phyloP scores from a whole-genome alignment of 306 rosid species.

The Gastrolobium villosum region DNA sequence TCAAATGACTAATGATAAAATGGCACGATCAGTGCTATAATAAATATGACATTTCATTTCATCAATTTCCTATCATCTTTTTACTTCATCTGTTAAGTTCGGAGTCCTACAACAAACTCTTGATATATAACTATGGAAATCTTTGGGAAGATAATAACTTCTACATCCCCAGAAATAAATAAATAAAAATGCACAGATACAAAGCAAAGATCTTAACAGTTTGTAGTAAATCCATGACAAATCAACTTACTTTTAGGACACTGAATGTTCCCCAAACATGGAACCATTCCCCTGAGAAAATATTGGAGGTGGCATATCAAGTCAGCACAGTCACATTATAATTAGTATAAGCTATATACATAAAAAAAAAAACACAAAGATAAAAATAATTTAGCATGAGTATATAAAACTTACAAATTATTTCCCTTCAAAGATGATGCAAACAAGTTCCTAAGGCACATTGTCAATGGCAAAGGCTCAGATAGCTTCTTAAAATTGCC shows the following conservation, averaged over 20 bases:
- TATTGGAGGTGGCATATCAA: slow-evolving; percentile 37
- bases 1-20: too few species aligned
- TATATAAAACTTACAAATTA: slow-evolving; percentile 46
- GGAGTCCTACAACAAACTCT: too few species aligned
- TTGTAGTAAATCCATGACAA: not conserved
- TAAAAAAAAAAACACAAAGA: not conserved
- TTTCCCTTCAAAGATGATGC: slow-evolving; percentile 50
- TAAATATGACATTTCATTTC: too few species aligned
- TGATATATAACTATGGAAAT: too few species aligned
- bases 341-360: not conserved
- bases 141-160: not conserved
- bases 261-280: slow-evolving; percentile 53
- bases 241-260: slow-evolving; percentile 63
- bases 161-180: not conserved
- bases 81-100: too few species aligned
- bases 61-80: too few species aligned
- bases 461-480: slow-evolving; percentile 19
- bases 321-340: slow-evolving; percentile 41
- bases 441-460: slow-evolving; percentile 53
- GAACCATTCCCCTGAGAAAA: slow-evolving; percentile 55
- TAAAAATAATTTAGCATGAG: not conserved
- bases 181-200: not conserved
- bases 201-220: slow-evolving; percentile 17
- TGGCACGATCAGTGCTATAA: too few species aligned
- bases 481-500: slow-evolving; percentile 24